These are phyloP conservation scores for Phytopythium delawarense DNA, from an alignment of 352 stramenopile species.

Conservation along the genomic window DNA sequence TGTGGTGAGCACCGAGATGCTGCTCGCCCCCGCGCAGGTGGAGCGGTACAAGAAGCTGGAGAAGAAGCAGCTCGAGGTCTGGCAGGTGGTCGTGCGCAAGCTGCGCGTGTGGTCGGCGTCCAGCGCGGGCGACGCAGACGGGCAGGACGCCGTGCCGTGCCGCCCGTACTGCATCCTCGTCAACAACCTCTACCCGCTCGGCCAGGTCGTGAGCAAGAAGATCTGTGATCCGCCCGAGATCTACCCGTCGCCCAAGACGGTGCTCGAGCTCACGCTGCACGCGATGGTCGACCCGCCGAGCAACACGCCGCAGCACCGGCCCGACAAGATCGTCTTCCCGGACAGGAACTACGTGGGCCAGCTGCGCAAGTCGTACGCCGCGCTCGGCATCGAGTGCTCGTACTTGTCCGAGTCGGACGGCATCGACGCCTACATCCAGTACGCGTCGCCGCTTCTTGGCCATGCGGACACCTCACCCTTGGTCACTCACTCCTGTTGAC, in stretches of 20 bases:
- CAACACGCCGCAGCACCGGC: conserved; percentile 70
- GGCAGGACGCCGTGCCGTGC: conserved; percentile 58
- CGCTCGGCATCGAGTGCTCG: conserved; percentile 79
- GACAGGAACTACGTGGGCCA: conserved; percentile 75
- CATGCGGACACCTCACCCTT: not conserved
- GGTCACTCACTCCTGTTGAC: not conserved
- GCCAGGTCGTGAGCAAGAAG: conserved; percentile 84
- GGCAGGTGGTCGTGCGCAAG: conserved; percentile 84
- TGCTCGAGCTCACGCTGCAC: conserved; percentile 69
- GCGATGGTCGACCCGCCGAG: conserved; percentile 75
- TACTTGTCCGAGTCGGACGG: conserved; percentile 83
- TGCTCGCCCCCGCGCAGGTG: conserved; percentile 50
- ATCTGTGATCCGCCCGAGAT: conserved; percentile 79
- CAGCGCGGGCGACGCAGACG: conserved; percentile 48
- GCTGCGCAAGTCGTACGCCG: conserved; percentile 69
- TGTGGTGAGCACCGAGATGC: conserved; percentile 69
- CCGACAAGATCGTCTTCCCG: conserved; percentile 84
- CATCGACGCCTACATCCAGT: conserved; percentile 83
- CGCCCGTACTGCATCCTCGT: conserved; percentile 84
- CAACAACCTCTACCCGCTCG: conserved; percentile 84
- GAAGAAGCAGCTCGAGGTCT: conserved; percentile 80
- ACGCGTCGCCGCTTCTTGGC: conserved; percentile 9
- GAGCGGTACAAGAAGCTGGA: conserved; percentile 71
- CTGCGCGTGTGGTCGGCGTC: conserved; percentile 86
- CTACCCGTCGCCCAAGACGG: conserved; percentile 62